phyloP scores from a whole-genome alignment of 495 filamentous ascomycete genomes.

The Polyplosphaeria fusca region DNA sequence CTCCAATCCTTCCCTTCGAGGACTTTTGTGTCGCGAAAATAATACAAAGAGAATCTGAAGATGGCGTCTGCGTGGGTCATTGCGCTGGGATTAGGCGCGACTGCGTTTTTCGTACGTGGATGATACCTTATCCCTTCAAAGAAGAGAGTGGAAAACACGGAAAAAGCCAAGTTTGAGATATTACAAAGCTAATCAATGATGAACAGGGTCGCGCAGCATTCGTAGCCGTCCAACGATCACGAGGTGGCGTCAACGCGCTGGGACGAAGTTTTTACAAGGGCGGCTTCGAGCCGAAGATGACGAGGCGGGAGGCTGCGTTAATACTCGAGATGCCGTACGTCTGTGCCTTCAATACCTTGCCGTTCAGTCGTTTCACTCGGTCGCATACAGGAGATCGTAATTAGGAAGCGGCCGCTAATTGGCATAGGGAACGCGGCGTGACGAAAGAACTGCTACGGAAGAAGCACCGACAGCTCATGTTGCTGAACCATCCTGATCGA shows the following conservation, averaged over 20 bases:
- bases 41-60: too few relatives aligned
- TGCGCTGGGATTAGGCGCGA: constrained; percentile 69
- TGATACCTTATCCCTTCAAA: constrained; percentile 1
- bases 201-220: constrained; percentile 82
- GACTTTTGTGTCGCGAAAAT: too few relatives aligned
- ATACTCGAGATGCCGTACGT: constrained; percentile 87
- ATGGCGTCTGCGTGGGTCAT: constrained; percentile 77
- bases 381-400: too few relatives aligned
- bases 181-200: background rate
- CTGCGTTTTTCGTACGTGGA: constrained; percentile 47
- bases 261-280: constrained; percentile 95
- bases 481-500: constrained; percentile 95
- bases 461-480: constrained; percentile 93
- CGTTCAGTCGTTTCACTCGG: too few relatives aligned
- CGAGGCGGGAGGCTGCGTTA: constrained; percentile 79
- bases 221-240: constrained; percentile 78
- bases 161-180: too few relatives aligned
- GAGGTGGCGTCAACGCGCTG: constrained; percentile 56
- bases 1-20: too few relatives aligned
- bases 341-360: background rate
- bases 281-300: constrained; percentile 94
- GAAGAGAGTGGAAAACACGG: background rate
- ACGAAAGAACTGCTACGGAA: constrained; percentile 93
- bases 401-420: constrained; percentile 18
- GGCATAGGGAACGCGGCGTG: constrained; percentile 69